Conservation (phyloP, 2,329 filamentous ascomycete species). For the Proliferodiscus dingleyae region DNA sequence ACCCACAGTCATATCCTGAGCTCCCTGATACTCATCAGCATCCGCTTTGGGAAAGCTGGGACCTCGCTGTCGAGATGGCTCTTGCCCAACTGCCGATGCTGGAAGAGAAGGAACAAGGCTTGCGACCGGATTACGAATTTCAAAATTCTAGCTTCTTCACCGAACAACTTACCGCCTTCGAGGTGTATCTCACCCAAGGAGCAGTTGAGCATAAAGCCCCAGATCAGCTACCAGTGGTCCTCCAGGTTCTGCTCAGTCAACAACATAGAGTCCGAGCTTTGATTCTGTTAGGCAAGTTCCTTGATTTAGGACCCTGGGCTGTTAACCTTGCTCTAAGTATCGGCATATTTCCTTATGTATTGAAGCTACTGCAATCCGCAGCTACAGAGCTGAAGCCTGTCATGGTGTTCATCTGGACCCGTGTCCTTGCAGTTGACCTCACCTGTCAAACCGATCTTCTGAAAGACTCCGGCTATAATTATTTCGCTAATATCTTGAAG, state of each 20-base stretch:
- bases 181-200: conserved; percentile 84
- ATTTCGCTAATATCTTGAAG: conserved; percentile 90
- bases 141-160: conserved; percentile 94
- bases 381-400: conserved; percentile 93
- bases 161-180: conserved; percentile 93
- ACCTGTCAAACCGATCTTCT: conserved; percentile 90
- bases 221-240: conserved; percentile 90
- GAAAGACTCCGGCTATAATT: conserved; percentile 95
- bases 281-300: conserved; percentile 85
- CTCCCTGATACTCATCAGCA: conserved; percentile 95
- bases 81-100: conserved; percentile 82
- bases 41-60: conserved; percentile 95
- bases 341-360: conserved; percentile 97
- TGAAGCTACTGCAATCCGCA: conserved; percentile 92
- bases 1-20: conserved; percentile 84
- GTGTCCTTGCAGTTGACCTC: conserved; percentile 90
- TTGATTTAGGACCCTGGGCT: conserved; percentile 95
- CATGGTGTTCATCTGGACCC: conserved; percentile 99
- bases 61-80: conserved; percentile 93
- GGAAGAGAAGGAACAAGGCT: conserved; percentile 69
- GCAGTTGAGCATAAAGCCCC: conserved; percentile 82
- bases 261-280: conserved; percentile 87
- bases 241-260: conserved; percentile 93
- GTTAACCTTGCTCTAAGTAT: conserved; percentile 97
- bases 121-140: conserved; percentile 71